Conservation (phyloP, 176 grass and related monocot genomes). For the barley (Hordeum vulgare) region DNA sequence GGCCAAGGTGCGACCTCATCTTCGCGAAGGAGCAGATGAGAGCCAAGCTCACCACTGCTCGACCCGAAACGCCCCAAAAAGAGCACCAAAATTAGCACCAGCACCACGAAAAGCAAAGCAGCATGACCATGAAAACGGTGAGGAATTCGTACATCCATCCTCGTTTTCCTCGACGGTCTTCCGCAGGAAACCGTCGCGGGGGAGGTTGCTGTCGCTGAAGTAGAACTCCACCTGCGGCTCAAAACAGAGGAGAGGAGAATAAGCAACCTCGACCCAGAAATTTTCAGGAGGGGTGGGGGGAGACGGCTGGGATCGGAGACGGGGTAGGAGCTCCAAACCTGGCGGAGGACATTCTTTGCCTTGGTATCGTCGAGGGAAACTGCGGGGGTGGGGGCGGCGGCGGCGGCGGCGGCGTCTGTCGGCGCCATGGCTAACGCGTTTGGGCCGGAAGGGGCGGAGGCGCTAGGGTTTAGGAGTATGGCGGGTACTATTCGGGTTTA, state of each 20-base stretch:
- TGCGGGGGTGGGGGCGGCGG: slow-evolving; percentile 2
- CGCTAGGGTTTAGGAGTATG: slow-evolving; percentile 49
- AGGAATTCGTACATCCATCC: slow-evolving; percentile 59
- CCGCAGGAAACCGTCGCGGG: slow-evolving; percentile 70
- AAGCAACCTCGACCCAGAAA: not conserved
- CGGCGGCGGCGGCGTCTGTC: too few species aligned
- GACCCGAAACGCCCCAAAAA: not conserved
- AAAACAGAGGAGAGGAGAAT: not conserved
- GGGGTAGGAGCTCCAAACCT: slow-evolving; percentile 24
- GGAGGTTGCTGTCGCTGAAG: slow-evolving; percentile 94
- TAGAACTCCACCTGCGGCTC: slow-evolving; percentile 81
- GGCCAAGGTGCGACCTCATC: slow-evolving; percentile 71
- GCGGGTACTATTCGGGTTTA: slow-evolving; percentile 2
- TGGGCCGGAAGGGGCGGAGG: not conserved
- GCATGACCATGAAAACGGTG: not conserved
- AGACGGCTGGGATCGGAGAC: not conserved
- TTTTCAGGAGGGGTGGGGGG: not conserved
- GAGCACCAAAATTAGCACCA: not conserved
- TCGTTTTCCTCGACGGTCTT: slow-evolving; percentile 61
- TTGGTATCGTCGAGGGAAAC: slow-evolving; percentile 52
- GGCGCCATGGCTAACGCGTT: slow-evolving; percentile 32
- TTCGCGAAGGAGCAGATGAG: slow-evolving; percentile 83
- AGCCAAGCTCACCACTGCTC: slow-evolving; percentile 82
- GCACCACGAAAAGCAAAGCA: not conserved
- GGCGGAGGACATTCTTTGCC: slow-evolving; percentile 54